Conservation (phyloP, 1,284 basidiomycete species). For the Tylopilus orsonianus region DNA sequence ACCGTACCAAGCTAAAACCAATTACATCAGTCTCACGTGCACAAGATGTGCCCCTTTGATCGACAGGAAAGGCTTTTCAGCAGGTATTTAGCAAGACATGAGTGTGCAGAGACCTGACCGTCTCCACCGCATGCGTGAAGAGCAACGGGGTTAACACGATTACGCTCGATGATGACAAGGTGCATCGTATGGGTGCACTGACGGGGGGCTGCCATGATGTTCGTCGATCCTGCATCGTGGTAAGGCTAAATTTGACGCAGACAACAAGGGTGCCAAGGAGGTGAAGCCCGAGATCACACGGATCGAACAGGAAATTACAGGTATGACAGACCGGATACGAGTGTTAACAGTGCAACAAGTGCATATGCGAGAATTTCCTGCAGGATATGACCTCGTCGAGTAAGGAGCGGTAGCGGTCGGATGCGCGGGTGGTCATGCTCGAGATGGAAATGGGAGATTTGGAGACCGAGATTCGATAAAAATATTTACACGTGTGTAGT, state of each 20-base stretch:
- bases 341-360: conserved; percentile 69
- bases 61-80: conserved; percentile 88
- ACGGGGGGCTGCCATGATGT: conserved; percentile 97
- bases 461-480: conserved; percentile 75
- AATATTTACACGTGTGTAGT: too few species aligned
- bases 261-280: conserved; percentile 66
- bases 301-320: conserved; percentile 88
- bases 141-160: conserved; percentile 95
- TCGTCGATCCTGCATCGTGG: conserved; percentile 86
- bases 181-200: conserved; percentile 93
- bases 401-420: conserved; percentile 71
- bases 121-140: conserved; percentile 93
- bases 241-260: conserved; percentile 67
- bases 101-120: conserved; percentile 89
- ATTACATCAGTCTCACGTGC: conserved; percentile 65
- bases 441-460: conserved; percentile 73
- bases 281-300: conserved; percentile 69
- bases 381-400: conserved; percentile 64
- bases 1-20: conserved; percentile 86
- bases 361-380: conserved; percentile 65
- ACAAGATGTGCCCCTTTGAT: conserved; percentile 85
- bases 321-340: conserved; percentile 73
- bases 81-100: conserved; percentile 99
- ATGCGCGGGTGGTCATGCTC: conserved; percentile 61
- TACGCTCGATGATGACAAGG: conserved; percentile 96